Conservation (phyloP, 208 protist species). For the Leishmania tropica region DNA sequence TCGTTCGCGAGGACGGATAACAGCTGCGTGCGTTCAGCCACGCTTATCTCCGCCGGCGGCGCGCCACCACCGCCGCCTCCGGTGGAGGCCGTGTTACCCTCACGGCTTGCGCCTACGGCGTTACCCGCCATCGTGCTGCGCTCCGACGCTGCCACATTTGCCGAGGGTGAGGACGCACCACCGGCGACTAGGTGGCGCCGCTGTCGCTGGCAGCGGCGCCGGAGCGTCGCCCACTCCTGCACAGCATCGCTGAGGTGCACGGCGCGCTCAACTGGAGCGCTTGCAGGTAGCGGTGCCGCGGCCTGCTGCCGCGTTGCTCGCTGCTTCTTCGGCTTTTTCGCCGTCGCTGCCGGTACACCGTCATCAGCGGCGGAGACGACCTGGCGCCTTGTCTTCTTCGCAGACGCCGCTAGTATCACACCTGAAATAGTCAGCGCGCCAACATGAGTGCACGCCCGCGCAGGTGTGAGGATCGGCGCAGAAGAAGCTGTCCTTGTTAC, state of each 20-base stretch:
- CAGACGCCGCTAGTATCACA: neutral
- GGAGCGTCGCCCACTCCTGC: slow-evolving; percentile 18
- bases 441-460: neutral
- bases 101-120: neutral
- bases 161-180: neutral
- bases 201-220: slow-evolving; percentile 14
- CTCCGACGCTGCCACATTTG: neutral
- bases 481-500: neutral
- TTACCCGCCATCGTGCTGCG: neutral
- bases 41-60: slow-evolving; percentile 9
- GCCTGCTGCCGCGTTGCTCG: neutral
- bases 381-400: neutral
- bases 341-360: neutral
- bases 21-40: slow-evolving; percentile 25
- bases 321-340: neutral
- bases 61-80: neutral
- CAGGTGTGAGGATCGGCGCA: neutral
- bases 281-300: neutral
- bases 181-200: neutral
- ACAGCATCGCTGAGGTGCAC: slow-evolving; percentile 9
- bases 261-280: neutral
- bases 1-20: slow-evolving; percentile 17
- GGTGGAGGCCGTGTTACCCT: neutral
- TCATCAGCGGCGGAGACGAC: neutral
- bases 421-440: neutral